phyloP scores from a whole-genome alignment of 495 filamentous ascomycete genomes.

The Barbatosphaeria neglecta region DNA sequence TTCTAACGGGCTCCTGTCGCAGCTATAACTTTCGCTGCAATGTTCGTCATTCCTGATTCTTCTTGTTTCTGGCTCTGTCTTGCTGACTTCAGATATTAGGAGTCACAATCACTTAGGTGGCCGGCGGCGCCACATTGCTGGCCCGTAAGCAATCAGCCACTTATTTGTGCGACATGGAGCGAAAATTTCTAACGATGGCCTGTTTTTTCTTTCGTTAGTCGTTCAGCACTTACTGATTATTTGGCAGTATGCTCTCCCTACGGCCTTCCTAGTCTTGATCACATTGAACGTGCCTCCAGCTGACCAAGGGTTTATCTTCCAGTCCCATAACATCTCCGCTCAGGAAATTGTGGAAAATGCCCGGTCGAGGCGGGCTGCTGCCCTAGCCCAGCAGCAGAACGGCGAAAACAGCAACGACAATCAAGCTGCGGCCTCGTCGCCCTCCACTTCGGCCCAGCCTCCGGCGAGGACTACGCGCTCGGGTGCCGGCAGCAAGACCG shows the following conservation, averaged over 20 bases:
- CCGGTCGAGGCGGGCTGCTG: slow-evolving; percentile 30
- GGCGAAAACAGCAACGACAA: background rate
- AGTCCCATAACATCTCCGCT: slow-evolving; percentile 87
- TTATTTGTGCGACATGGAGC: background rate
- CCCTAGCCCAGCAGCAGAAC: background rate
- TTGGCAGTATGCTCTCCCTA: slow-evolving; percentile 45
- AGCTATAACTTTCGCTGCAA: too few species aligned
- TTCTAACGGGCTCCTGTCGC: background rate
- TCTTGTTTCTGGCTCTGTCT: background rate
- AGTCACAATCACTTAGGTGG: background rate
- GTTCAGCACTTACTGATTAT: slow-evolving; percentile 73
- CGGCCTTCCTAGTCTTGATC: background rate
- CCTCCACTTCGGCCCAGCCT: slow-evolving; percentile 2
- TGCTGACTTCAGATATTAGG: background rate
- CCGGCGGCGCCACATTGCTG: slow-evolving; percentile 8
- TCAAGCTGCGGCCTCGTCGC: slow-evolving; percentile 4
- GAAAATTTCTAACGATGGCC: background rate
- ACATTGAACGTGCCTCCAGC: too few species aligned
- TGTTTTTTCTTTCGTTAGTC: slow-evolving; percentile 12
- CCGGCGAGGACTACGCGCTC: slow-evolving; percentile 1
- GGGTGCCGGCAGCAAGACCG: slow-evolving; percentile 1
- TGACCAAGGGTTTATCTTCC: background rate
- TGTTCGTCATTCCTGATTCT: background rate
- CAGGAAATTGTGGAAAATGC: slow-evolving; percentile 59
- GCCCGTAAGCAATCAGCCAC: slow-evolving; percentile 15